phyloP scores from a whole-genome alignment of 2,329 filamentous ascomycete genomes.

The Achaetomium macrosporum region DNA sequence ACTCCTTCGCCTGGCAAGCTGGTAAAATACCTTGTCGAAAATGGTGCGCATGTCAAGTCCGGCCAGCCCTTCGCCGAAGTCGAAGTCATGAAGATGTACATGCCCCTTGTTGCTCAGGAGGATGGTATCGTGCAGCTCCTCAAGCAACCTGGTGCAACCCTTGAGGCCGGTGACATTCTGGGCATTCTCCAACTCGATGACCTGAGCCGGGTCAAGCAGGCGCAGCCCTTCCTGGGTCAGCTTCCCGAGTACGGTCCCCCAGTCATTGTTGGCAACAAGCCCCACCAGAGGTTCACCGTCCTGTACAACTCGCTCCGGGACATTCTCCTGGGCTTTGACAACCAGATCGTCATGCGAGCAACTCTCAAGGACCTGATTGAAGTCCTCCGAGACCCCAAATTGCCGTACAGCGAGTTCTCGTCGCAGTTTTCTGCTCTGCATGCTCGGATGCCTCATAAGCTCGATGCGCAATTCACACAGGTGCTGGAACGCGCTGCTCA shows the following conservation, averaged over 20 bases:
- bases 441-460: constrained; percentile 91
- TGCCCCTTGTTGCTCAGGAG: constrained; percentile 92
- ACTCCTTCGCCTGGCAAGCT: constrained; percentile 95
- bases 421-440: constrained; percentile 95
- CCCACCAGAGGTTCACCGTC: constrained; percentile 77
- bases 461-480: constrained; percentile 75
- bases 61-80: constrained; percentile 94
- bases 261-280: constrained; percentile 83
- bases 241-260: constrained; percentile 82
- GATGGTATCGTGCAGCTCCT: constrained; percentile 96
- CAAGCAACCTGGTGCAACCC: constrained; percentile 96
- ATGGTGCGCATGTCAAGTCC: constrained; percentile 85
- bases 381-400: constrained; percentile 79
- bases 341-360: constrained; percentile 88
- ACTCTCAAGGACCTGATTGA: constrained; percentile 86
- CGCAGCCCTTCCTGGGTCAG: constrained; percentile 86
- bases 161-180: constrained; percentile 97
- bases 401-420: constrained; percentile 95
- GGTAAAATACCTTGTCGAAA: constrained; percentile 95
- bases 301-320: constrained; percentile 74
- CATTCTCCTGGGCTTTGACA: constrained; percentile 91
- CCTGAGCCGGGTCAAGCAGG: constrained; percentile 92
- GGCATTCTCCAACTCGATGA: constrained; percentile 94
- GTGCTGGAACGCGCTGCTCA: constrained; percentile 78
- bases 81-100: constrained; percentile 99